Base-by-base conservation (phyloP, 805 yeast species). In the Hagleromyces aurorensis region DNA sequence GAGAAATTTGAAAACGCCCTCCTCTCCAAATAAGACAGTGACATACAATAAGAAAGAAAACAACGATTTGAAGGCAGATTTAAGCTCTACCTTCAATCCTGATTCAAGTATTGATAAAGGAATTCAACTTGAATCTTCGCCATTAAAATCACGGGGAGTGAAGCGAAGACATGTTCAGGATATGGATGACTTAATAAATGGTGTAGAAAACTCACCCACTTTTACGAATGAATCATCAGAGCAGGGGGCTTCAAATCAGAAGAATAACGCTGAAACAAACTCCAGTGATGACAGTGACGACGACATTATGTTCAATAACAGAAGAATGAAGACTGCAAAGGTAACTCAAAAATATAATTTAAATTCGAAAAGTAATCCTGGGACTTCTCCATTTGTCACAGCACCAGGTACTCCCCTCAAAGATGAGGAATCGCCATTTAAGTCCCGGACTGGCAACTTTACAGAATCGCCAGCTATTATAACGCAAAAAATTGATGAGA, bases 341-440 rank as follows among this genome's bases (percentile, higher is more conserved):
- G 36, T 50, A 4, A 21, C 42, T 5, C 50, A 51, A 32, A 39
- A 49, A 21, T 32, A 51, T 4, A 52, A 50, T 32, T 32, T 53
- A 9, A 45, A 36, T 18, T 39, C 55, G 2, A 43, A 38, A 16
- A 41, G 46, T 8, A 44, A 40, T 14, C 30, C 41, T 2, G 32
- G 40, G 3, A 37, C 55, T 9, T 50, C 57, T 3, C 53, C 57
- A 2, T 52, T 51, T 33, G 52, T 49, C 10, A 55, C 58, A 8
- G 59, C 59, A 3, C 59, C 59, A 13, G 49, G 50, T 9, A 55
- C 60, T 1, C 59, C 60, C 5, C 16, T 39, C 13, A 19, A 13
- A 13, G 14, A n/a, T 13, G 25, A 21, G 8, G 16, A 13, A 15
- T 24, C 18, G 2, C 18, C 14, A 8, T 8, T 18, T 13, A 18